Percentiles rank a stretch among this genome's conserved stretches.
These are phyloP conservation scores for Coemansia sp. DNA, from an alignment of 192 early-diverging fungal species.

Conservation along the genomic window DNA sequence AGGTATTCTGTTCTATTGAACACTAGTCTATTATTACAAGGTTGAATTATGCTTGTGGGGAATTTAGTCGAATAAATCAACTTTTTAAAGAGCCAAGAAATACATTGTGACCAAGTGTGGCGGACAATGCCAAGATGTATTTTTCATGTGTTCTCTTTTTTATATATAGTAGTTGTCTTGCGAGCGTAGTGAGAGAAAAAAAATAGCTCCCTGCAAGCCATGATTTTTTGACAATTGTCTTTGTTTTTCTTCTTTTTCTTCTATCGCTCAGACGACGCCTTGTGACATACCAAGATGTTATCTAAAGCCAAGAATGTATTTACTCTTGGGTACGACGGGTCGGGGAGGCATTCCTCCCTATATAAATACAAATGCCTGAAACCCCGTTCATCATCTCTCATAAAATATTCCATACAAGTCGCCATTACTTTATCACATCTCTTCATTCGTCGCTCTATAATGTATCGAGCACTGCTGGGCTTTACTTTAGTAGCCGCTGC, in stretches of 20 bases:
- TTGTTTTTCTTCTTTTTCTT: neutral
- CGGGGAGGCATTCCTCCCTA: neutral
- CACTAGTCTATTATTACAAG: too few relatives aligned
- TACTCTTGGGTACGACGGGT: neutral
- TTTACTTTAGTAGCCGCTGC: neutral
- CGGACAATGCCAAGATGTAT: neutral
- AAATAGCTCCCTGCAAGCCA: slow-evolving; percentile 3
- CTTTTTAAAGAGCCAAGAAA: neutral
- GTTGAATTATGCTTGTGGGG: too few relatives aligned
- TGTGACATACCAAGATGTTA: neutral
- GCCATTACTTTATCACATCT: neutral
- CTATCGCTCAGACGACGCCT: neutral
- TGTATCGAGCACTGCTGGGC: neutral
- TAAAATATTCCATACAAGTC: neutral
- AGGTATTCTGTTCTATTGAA: neutral
- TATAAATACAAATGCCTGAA: neutral
- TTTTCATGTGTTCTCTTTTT: neutral
- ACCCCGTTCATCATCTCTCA: neutral
- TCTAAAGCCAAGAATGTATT: neutral
- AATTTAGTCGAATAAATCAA: neutral
- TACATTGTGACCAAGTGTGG: neutral
- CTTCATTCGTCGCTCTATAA: neutral
- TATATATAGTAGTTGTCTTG: neutral
- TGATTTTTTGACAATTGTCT: neutral
- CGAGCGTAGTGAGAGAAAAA: neutral